These are phyloP conservation scores for Multifurca ochricompacta DNA, from an alignment of 768 basidiomycete genomes.

Conservation along the genomic window DNA sequence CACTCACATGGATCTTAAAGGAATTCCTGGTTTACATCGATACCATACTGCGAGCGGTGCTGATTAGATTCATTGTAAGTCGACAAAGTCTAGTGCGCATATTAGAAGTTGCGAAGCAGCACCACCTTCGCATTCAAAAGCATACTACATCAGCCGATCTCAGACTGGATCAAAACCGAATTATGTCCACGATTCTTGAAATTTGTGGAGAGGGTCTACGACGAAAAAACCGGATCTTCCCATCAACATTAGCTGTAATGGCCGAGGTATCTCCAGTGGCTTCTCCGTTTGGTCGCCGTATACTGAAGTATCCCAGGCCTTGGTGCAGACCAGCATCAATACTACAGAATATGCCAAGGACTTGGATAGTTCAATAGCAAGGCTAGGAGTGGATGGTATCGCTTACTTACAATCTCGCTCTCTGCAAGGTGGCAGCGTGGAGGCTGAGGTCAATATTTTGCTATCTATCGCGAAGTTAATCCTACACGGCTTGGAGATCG, in stretches of 20 bases:
- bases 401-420: conserved; percentile 25
- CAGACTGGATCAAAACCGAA: conserved; percentile 13
- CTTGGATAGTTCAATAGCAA: conserved; percentile 1
- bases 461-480: conserved; percentile 45
- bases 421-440: conserved; percentile 31
- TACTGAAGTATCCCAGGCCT: conserved; percentile 21
- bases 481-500: conserved; percentile 37
- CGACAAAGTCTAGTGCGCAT: conserved; percentile 37
- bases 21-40: conserved; percentile 54
- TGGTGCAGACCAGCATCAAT: conserved; percentile 28
- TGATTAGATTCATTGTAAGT: conserved; percentile 44
- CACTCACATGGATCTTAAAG: conserved; percentile 28
- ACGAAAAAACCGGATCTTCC: conserved; percentile 42
- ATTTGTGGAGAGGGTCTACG: conserved; percentile 45
- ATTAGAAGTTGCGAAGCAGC: conserved; percentile 39
- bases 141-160: conserved; percentile 3
- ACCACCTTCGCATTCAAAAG: conserved; percentile 29
- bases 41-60: conserved; percentile 45
- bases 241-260: conserved; percentile 42
- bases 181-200: conserved; percentile 31
- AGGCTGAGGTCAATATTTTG: conserved; percentile 45
- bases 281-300: not conserved
- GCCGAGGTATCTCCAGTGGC: conserved; percentile 40
- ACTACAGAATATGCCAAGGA: conserved; percentile 9
- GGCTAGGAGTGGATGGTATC: conserved; percentile 14